A percentile compares a stretch with the other conserved stretches of the same genome.
phyloP scores from a whole-genome alignment of 129 eudicot genomes.

The Centaurea solstitialis region DNA sequence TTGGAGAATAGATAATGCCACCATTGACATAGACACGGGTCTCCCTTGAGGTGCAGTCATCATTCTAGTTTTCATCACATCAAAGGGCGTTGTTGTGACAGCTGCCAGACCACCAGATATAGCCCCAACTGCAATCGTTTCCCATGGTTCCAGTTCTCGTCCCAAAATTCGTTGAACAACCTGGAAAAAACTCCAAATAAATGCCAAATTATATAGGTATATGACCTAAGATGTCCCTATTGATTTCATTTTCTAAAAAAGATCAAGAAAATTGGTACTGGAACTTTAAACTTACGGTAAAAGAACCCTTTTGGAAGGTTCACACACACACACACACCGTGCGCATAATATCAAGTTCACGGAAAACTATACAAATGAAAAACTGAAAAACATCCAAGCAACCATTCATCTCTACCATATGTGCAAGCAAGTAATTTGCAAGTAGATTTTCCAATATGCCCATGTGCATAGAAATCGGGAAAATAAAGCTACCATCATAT shows the following conservation, averaged over 20 bases:
- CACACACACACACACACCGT: too few relatives aligned
- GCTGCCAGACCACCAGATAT: conserved; percentile 93
- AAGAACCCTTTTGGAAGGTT: too few relatives aligned
- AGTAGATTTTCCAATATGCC: background rate
- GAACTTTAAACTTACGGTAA: background rate
- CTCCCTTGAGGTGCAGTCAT: conserved; percentile 95
- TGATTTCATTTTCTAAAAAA: background rate
- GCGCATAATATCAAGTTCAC: background rate
- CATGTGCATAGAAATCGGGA: background rate
- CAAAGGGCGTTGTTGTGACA: conserved; percentile 90
- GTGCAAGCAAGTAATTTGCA: background rate
- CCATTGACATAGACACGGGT: conserved; percentile 58
- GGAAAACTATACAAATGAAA: background rate
- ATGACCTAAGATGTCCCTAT: background rate
- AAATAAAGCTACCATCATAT: background rate
- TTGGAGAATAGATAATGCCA: conserved; percentile 75
- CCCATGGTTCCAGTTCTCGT: conserved; percentile 95
- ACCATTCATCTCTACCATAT: background rate
- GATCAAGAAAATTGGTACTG: background rate
- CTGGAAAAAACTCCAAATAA: conserved; percentile 29
- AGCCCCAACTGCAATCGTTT: conserved; percentile 89
- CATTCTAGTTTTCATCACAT: conserved; percentile 90
- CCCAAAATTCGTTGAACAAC: conserved; percentile 64
- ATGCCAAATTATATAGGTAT: background rate
- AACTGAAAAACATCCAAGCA: background rate